Percentiles rank a stretch among this genome's conserved stretches.
Evolutionary conservation across 2,329 filamentous ascomycete species (phyloP).

Genomic region (Ophiocordyceps camponoti-rufipedis): DNA sequence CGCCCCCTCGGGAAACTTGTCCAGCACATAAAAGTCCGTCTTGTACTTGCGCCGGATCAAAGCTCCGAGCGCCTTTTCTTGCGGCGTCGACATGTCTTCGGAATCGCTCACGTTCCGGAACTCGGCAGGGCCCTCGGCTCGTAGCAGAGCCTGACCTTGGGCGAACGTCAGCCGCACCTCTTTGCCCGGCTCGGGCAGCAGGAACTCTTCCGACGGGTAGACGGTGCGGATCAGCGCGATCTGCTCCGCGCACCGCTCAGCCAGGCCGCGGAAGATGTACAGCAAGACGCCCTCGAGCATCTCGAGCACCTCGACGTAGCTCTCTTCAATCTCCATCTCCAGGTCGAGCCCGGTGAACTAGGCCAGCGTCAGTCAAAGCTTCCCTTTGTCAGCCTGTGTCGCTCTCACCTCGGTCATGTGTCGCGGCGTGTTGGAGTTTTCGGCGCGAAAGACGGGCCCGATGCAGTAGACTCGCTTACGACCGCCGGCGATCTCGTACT

Average conservation of each 20-base stretch:
- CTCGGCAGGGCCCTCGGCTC: slow-evolving; percentile 52
- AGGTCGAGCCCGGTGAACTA: slow-evolving; percentile 74
- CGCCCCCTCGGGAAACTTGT: slow-evolving; percentile 83
- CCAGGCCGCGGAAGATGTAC: slow-evolving; percentile 60
- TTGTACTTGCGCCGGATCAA: slow-evolving; percentile 77
- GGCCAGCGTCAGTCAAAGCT: background rate
- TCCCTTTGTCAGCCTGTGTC: background rate
- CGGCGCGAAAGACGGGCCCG: slow-evolving; percentile 70
- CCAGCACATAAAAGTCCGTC: slow-evolving; percentile 91
- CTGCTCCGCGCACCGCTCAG: slow-evolving; percentile 45
- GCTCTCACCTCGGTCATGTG: slow-evolving; percentile 55
- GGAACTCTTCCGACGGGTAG: slow-evolving; percentile 62
- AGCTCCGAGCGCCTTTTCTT: slow-evolving; percentile 77
- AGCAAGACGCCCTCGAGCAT: slow-evolving; percentile 59
- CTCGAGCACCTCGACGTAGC: slow-evolving; percentile 57
- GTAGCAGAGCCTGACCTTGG: slow-evolving; percentile 60
- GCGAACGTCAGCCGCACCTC: slow-evolving; percentile 62
- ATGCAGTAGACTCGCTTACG: slow-evolving; percentile 64
- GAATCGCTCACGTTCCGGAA: slow-evolving; percentile 51
- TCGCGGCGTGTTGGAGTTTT: slow-evolving; percentile 67
- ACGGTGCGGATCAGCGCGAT: slow-evolving; percentile 54
- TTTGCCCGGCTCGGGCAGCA: slow-evolving; percentile 56
- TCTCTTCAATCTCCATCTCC: slow-evolving; percentile 72
- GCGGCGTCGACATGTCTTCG: slow-evolving; percentile 64
- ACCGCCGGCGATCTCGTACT: slow-evolving; percentile 65